phyloP scores from a whole-genome alignment of 306 rosid species.

The Dalbergia cochinchinensis region DNA sequence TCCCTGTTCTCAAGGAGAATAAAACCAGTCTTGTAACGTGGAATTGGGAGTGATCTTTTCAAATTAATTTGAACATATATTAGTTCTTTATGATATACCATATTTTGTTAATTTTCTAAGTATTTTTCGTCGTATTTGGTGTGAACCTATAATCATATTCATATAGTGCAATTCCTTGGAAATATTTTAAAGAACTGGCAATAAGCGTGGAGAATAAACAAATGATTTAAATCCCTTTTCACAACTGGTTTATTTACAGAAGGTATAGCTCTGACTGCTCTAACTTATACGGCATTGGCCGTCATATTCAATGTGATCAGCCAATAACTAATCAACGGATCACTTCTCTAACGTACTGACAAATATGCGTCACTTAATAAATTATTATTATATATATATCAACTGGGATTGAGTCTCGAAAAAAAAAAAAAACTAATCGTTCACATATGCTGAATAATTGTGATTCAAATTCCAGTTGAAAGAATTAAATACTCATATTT shows the following conservation, averaged over 20 bases:
- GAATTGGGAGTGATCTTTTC: neutral
- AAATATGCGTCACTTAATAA: neutral
- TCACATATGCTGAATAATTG: too few species aligned
- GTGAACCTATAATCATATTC: neutral
- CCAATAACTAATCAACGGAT: neutral
- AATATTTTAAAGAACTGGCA: neutral
- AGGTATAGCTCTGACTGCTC: constrained; percentile 18
- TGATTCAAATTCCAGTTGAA: too few species aligned
- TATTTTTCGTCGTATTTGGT: neutral
- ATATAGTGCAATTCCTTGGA: neutral
- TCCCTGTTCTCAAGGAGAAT: neutral
- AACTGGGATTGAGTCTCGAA: too few species aligned
- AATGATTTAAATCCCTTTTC: neutral
- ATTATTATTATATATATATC: too few species aligned
- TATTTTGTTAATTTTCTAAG: neutral
- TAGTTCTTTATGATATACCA: neutral
- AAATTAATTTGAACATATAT: neutral
- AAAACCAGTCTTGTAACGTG: neutral
- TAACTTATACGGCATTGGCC: neutral
- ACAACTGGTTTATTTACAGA: neutral
- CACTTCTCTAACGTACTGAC: neutral
- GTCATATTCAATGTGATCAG: neutral
- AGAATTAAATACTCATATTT: too few species aligned
- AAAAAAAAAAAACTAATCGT: too few species aligned
- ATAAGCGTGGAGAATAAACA: constrained; percentile 17